A percentile compares a stretch with the other conserved stretches of the same genome.
Conservation (phyloP, 345 rosid genomes). For the Eucalyptus brandiana region DNA sequence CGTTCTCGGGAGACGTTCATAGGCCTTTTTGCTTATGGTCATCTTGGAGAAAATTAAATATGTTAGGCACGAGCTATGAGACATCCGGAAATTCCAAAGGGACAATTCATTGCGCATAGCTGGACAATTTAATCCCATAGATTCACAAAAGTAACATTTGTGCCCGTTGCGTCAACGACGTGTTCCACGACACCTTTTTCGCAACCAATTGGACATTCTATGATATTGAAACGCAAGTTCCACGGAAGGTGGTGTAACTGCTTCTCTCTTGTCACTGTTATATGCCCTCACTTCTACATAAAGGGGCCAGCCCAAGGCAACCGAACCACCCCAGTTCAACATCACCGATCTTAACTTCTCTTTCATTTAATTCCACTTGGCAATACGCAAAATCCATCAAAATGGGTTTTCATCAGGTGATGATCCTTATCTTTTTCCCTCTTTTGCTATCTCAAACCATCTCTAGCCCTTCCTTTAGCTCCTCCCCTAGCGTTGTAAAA, state of each 20-base stretch:
- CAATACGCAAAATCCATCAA: neutral
- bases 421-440: neutral
- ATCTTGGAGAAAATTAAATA: neutral
- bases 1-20: neutral
- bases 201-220: neutral
- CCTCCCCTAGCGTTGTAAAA: neutral
- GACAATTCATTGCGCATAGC: neutral
- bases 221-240: neutral
- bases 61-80: neutral
- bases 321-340: neutral
- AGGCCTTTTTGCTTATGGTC: neutral
- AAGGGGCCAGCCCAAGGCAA: neutral
- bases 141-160: too few relatives aligned
- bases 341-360: neutral
- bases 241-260: neutral
- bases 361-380: neutral
- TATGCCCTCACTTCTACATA: neutral
- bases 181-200: neutral
- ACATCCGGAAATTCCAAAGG: neutral
- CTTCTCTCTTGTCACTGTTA: neutral
- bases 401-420: conserved; percentile 16
- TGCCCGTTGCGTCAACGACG: neutral
- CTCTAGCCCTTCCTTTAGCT: neutral
- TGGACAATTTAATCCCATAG: too few relatives aligned
- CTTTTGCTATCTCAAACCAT: neutral